Conservation (phyloP, 495 filamentous ascomycete species). For the Staphylotrichum tortipilum region DNA sequence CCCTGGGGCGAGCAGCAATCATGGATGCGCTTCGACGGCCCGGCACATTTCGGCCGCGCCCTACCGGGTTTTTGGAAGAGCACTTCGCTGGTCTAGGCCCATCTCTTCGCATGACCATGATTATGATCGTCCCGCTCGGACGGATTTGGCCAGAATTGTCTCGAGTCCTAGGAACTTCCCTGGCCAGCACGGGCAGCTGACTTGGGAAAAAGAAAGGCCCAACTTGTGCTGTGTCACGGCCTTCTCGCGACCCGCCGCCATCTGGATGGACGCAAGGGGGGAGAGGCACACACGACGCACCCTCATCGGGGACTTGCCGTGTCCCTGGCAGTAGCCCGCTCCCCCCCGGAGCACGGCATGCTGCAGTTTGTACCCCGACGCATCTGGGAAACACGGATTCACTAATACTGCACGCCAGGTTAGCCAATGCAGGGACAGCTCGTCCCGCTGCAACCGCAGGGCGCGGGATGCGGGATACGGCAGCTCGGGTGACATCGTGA, state of each 20-base stretch:
- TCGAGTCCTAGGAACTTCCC: neutral
- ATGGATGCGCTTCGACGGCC: neutral
- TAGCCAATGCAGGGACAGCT: neutral
- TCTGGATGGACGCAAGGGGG: slow-evolving; percentile 1
- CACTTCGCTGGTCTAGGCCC: neutral
- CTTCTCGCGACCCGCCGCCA: neutral
- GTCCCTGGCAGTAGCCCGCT: neutral
- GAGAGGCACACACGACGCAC: neutral
- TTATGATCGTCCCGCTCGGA: slow-evolving; percentile 3
- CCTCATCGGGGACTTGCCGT: neutral
- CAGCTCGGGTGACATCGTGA: neutral
- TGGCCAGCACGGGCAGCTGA: neutral
- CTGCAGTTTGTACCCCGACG: too few relatives aligned
- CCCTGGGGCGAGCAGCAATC: too few relatives aligned
- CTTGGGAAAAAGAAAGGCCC: neutral
- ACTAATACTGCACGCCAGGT: too few relatives aligned
- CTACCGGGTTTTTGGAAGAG: neutral
- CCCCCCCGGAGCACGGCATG: too few relatives aligned
- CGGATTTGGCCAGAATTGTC: neutral
- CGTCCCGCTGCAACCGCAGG: neutral
- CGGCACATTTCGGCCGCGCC: neutral
- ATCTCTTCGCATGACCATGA: neutral
- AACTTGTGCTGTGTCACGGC: neutral
- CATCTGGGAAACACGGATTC: too few relatives aligned
- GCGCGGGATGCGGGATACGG: neutral